Evolutionary conservation across 352 stramenopile genomes (phyloP).

Genomic region (Pythium sp.): DNA sequence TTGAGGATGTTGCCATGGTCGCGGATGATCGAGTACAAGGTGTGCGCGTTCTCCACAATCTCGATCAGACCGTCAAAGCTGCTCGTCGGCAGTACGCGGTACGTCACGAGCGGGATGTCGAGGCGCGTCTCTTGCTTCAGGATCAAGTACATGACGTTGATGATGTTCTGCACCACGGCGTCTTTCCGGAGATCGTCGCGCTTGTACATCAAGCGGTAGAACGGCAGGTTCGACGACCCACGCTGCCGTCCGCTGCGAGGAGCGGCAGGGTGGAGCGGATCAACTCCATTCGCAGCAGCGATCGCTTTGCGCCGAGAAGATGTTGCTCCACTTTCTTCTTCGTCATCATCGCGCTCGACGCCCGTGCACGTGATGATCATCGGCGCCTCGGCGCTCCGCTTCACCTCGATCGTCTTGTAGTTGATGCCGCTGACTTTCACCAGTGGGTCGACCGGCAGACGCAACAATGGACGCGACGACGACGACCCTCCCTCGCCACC

Average conservation of each 20-base stretch:
- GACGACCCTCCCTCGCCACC: background rate
- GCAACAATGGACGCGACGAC: constrained; percentile 33
- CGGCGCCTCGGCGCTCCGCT: constrained; percentile 76
- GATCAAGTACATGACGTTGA: constrained; percentile 89
- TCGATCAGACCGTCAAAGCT: constrained; percentile 85
- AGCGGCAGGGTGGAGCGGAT: background rate
- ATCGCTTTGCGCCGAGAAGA: constrained; percentile 3
- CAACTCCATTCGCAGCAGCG: constrained; percentile 7
- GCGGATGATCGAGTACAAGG: constrained; percentile 82
- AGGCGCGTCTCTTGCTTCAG: constrained; percentile 80
- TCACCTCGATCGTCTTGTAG: constrained; percentile 73
- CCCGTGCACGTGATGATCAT: constrained; percentile 82
- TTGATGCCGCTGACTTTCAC: constrained; percentile 74
- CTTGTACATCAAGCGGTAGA: constrained; percentile 88
- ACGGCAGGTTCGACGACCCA: constrained; percentile 23
- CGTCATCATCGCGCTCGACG: constrained; percentile 71
- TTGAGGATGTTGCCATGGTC: constrained; percentile 83
- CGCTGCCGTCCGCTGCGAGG: constrained; percentile 16
- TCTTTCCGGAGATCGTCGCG: constrained; percentile 84
- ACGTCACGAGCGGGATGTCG: constrained; percentile 81
- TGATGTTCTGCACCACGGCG: constrained; percentile 85
- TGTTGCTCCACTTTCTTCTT: constrained; percentile 31
- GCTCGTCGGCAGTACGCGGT: constrained; percentile 82
- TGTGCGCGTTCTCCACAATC: constrained; percentile 86
- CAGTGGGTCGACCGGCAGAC: constrained; percentile 68